Conservation (phyloP, 441 rosid genomes). For the Gossypium trilobum region DNA sequence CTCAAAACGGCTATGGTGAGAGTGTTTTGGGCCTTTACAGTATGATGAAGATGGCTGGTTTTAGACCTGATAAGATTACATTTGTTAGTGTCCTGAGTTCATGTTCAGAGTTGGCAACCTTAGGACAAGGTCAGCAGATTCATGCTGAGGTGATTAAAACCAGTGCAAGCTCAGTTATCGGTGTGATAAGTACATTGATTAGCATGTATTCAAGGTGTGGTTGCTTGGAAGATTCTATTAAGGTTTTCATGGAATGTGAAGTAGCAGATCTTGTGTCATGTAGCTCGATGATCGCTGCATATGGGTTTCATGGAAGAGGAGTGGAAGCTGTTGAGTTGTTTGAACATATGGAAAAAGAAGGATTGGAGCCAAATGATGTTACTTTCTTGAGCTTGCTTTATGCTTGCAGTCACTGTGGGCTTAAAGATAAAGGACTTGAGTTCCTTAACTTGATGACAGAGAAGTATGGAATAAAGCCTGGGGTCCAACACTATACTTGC, state of each 20-base stretch:
- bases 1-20: constrained; percentile 63
- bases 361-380: constrained; percentile 49
- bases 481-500: constrained; percentile 64
- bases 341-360: constrained; percentile 40
- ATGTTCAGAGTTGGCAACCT: constrained; percentile 68
- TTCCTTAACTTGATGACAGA: constrained; percentile 52
- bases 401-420: constrained; percentile 81
- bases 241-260: constrained; percentile 43
- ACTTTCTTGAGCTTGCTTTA: constrained; percentile 73
- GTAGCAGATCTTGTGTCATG: constrained; percentile 53
- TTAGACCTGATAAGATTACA: constrained; percentile 60
- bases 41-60: constrained; percentile 57
- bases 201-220: constrained; percentile 86
- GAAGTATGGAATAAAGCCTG: constrained; percentile 46
- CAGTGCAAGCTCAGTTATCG: constrained; percentile 41
- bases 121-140: constrained; percentile 81
- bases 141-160: constrained; percentile 64
- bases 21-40: constrained; percentile 48
- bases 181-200: constrained; percentile 52
- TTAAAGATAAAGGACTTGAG: constrained; percentile 61
- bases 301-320: constrained; percentile 80
- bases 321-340: constrained; percentile 55
- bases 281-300: constrained; percentile 80
- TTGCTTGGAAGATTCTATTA: constrained; percentile 62
- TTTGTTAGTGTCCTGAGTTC: constrained; percentile 68